Conservation (phyloP, 2,329 filamentous ascomycete species). For the Metarhizium album region DNA sequence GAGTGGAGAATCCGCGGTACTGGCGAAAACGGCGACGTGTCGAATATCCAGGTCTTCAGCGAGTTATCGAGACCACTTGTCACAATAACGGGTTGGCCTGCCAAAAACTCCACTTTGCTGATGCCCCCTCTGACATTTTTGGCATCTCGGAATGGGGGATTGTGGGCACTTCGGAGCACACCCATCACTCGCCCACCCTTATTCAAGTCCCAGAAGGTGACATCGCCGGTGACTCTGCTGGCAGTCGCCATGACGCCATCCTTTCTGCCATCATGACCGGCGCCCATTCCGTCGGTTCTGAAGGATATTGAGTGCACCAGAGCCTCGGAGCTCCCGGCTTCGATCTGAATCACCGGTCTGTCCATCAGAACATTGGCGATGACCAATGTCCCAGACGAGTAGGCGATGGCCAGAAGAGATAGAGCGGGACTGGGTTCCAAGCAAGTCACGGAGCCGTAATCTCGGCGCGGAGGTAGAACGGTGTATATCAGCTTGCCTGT, state of each 20-base stretch:
- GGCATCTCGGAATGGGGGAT: constrained; percentile 51
- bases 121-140: constrained; percentile 61
- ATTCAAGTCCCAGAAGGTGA: constrained; percentile 95
- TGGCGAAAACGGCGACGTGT: constrained; percentile 80
- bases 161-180: constrained; percentile 78
- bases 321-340: constrained; percentile 51
- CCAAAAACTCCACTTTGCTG: constrained; percentile 78
- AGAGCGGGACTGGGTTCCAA: constrained; percentile 76
- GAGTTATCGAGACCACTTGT: constrained; percentile 91
- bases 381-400: constrained; percentile 65
- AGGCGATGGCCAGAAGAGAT: constrained; percentile 79
- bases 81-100: constrained; percentile 79
- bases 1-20: constrained; percentile 77
- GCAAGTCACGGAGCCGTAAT: constrained; percentile 74
- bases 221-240: constrained; percentile 67
- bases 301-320: constrained; percentile 79
- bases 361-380: constrained; percentile 78
- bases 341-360: constrained; percentile 57
- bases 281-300: constrained; percentile 77
- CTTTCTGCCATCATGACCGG: constrained; percentile 74
- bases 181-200: constrained; percentile 78
- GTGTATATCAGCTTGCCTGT: constrained; percentile 88
- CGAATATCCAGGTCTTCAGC: constrained; percentile 92
- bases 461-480: constrained; percentile 62
- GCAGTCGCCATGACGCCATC: constrained; percentile 92